Evolutionary conservation across 2,329 filamentous ascomycete species (phyloP).

Genomic region (Venturia pyrina): DNA sequence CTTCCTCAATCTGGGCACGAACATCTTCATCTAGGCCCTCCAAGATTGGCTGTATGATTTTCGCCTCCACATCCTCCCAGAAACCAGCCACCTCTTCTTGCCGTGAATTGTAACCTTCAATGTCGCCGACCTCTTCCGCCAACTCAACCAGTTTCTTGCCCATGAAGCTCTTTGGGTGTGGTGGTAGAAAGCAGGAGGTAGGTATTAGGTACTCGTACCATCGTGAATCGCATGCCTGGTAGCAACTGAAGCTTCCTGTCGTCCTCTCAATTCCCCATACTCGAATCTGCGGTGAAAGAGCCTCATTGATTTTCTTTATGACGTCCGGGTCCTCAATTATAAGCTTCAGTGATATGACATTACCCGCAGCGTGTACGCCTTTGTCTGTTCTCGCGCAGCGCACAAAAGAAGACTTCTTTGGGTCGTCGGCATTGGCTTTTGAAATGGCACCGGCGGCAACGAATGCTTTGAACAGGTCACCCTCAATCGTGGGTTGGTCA

Average conservation of each 20-base stretch:
- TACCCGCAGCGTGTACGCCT: constrained; percentile 91
- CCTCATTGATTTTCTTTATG: constrained; percentile 80
- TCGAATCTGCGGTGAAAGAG: constrained; percentile 78
- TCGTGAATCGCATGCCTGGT: constrained; percentile 86
- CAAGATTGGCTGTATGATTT: constrained; percentile 62
- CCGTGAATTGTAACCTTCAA: constrained; percentile 56
- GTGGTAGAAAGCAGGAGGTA: constrained; percentile 83
- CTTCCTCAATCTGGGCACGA: constrained; percentile 51
- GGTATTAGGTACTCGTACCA: constrained; percentile 98
- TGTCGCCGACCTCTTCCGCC: constrained; percentile 61
- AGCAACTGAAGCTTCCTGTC: constrained; percentile 86
- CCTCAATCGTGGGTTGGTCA: constrained; percentile 85
- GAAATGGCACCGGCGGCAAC: constrained; percentile 87
- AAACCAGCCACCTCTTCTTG: constrained; percentile 72
- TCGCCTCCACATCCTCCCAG: constrained; percentile 75
- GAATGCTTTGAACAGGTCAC: constrained; percentile 87
- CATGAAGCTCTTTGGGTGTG: constrained; percentile 78
- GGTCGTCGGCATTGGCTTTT: constrained; percentile 92
- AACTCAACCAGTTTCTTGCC: constrained; percentile 73
- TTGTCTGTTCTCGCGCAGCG: constrained; percentile 95
- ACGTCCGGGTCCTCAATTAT: constrained; percentile 88
- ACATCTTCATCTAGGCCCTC: constrained; percentile 52
- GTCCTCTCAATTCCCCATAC: constrained; percentile 91
- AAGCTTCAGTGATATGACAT: constrained; percentile 88
- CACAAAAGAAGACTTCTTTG: constrained; percentile 89